Evolutionary conservation across 2,329 filamentous ascomycete species (phyloP).

Genomic region (Colletotrichum phormii): DNA sequence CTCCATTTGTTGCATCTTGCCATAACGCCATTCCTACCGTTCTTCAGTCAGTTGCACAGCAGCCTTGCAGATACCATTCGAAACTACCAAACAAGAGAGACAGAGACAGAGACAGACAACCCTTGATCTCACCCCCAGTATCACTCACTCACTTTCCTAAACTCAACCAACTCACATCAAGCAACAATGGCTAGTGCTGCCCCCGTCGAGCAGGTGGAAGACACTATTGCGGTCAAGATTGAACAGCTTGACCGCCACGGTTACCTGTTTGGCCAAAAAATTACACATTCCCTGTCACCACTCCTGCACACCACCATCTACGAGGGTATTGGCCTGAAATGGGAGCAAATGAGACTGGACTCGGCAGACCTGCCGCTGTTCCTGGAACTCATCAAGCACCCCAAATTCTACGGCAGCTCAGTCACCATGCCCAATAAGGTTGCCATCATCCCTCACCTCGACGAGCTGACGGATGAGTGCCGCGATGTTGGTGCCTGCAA

Average conservation of each 20-base stretch:
- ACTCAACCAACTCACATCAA: neutral
- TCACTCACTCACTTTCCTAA: neutral
- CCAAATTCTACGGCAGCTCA: conserved; percentile 75
- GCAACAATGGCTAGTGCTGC: conserved; percentile 15
- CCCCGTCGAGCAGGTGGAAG: conserved; percentile 27
- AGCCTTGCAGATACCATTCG: neutral
- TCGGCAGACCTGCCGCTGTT: conserved; percentile 62
- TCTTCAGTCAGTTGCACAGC: neutral
- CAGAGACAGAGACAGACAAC: neutral
- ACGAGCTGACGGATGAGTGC: conserved; percentile 79
- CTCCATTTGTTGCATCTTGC: neutral
- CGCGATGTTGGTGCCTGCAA: conserved; percentile 82
- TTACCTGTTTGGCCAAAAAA: conserved; percentile 69
- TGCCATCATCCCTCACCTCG: conserved; percentile 77
- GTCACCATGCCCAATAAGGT: conserved; percentile 91
- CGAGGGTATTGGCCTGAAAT: conserved; percentile 59
- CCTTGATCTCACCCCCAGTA: neutral
- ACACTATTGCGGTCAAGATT: conserved; percentile 27
- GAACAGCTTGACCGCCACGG: conserved; percentile 56
- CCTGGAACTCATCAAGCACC: conserved; percentile 63
- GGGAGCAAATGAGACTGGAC: conserved; percentile 65
- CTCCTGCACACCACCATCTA: conserved; percentile 67
- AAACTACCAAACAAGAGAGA: neutral
- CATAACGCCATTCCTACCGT: neutral
- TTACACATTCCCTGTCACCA: conserved; percentile 66